Base-by-base conservation (phyloP, 352 stramenopile species). In the Pythium graminicola region DNA sequence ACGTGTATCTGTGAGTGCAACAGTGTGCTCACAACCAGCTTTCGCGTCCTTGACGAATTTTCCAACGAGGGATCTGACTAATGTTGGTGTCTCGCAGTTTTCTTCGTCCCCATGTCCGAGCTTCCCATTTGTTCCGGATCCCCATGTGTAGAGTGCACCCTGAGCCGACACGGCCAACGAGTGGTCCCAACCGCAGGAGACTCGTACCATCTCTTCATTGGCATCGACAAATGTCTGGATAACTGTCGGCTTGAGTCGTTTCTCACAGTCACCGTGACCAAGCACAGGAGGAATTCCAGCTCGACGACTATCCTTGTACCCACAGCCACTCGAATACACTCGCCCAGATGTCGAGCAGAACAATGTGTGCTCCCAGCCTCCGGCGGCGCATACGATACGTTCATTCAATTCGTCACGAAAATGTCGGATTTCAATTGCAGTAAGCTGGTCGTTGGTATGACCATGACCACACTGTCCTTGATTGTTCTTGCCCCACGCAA, bases 401-500 rank as follows among this genome's bases (percentile, higher is more conserved):
- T 86, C 72, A 29, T 69, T 70, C 8, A 69, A 54, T 45, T 76
- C 73, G 9, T 77, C 69, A 19, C 39, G 52, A 36, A 90, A 93
- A 40, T 62, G 74, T 26, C 54, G 49, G 36, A 93, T 65, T 45
- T 86, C 69, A 26, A 78, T 64, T 17, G 81, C 64, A 0, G 39
- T 73, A 46, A 73, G 69, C 29, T 88, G 74, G 44, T 93, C 82
- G 32, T 86, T 86, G 0, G 75, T 86, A 43, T 89, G 76, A 0
- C 78, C 82, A 57, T 86, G 80, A 0, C 83, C 83, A 22, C 79
- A 92, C 52, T 94, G 83, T 0, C 83, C 83, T 45, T 94, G 83
- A 28, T 92, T 92, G 40, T 94, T 94, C 47, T 92, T 91, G 9
- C 83, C 83, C 83, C 83, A 94, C 3, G 67, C 44, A 45, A 79